Evolutionary conservation across 345 rosid genomes (phyloP), one percentile per base, ranked within the genome.

Genomic region (Moricandia moricandioides): DNA sequence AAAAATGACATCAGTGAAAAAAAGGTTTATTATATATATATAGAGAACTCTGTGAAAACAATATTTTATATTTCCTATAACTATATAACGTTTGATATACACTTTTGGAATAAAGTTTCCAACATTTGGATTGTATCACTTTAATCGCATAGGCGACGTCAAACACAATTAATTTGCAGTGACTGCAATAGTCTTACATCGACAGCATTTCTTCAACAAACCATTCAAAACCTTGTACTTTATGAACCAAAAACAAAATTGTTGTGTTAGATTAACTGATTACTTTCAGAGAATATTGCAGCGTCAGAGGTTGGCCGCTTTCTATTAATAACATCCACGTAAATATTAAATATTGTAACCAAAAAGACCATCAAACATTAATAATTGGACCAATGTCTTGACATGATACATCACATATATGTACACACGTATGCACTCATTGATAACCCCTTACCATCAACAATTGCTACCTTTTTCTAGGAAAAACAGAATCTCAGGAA

Each of bases 271-370:
- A 35, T 55, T 55, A 14, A 27, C 30, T 11, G 17, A 27, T n/a
- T 69, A 40, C 18, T 26, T 26, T 55, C 56, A 37, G 77, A 72
- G 77, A 54, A 64, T 64, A 39, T 64, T 54, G 70, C 33, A 72
- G 43, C 63, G 7, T 52, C 54, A 52, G 30, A 63, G 26, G 34
- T 63, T 55, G 6, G 11, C 49, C 66, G 65, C 27, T 29, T 74
- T 57, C 49, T 57, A 40, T 40, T 30, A 65, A 55, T 56, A 43
- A 65, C 45, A 7, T 65, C 59, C 47, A 45, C 66, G 43, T 73
- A 56, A 64, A 29, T 4, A 37, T 61, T 33, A 33, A 62, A 62
- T 72, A 21, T 14, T 63, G 10, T 14, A 54, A 63, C 70, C 7
- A 63, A 2, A 52, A 63, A 7, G 12, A 35, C 69, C 11, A 73